Evolutionary conservation across 2,329 filamentous ascomycete genomes (phyloP).

Genomic region (Penicillium fuscoglaucum): DNA sequence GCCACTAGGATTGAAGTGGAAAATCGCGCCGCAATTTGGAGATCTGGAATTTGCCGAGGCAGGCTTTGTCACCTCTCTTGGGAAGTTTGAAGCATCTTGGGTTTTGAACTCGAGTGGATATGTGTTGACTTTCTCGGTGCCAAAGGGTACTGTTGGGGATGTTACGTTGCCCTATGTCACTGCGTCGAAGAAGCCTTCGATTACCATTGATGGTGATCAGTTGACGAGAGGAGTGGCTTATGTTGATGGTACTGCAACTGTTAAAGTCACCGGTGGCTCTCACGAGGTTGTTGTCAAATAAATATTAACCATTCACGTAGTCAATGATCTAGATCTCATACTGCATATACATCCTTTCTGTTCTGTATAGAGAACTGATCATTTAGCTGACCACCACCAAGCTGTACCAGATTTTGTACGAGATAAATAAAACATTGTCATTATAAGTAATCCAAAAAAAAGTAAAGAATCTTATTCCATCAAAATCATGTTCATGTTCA

Average conservation of each 20-base stretch:
- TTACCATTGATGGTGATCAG: constrained; percentile 25
- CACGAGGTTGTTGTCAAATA: constrained; percentile 23
- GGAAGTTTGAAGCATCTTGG: constrained; percentile 40
- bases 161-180: constrained; percentile 27
- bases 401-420: neutral
- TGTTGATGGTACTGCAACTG: constrained; percentile 21
- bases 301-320: neutral
- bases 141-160: constrained; percentile 23
- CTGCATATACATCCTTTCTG: neutral
- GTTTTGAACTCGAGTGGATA: constrained; percentile 18
- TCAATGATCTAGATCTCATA: neutral
- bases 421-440: neutral
- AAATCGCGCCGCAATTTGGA: constrained; percentile 46
- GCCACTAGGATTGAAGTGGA: constrained; percentile 46
- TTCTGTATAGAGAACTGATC: neutral
- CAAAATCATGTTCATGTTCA: neutral
- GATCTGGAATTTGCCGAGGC: constrained; percentile 46
- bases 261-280: constrained; percentile 24
- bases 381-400: neutral
- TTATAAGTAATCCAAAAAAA: neutral
- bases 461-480: neutral
- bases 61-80: constrained; percentile 50
- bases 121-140: constrained; percentile 24
- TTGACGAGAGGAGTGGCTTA: constrained; percentile 22
- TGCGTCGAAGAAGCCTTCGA: constrained; percentile 24